A percentile compares a stretch with the other conserved stretches of the same genome.
Conservation (phyloP, 2,329 filamentous ascomycete species). For the Gremmenia infestans region DNA sequence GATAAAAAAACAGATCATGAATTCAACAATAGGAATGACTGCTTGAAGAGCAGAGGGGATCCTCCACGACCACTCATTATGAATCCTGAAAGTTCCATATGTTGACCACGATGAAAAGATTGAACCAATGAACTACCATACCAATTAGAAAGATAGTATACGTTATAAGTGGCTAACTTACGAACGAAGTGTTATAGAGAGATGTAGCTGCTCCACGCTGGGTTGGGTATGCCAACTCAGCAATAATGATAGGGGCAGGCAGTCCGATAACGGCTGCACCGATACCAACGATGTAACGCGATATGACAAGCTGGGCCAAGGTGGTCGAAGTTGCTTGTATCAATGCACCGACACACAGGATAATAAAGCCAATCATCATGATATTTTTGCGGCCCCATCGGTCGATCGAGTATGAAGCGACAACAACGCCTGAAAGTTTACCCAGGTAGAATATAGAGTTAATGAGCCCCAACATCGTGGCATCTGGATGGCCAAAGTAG, state of each 20-base stretch:
- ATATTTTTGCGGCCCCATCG: too few species aligned
- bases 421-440: background rate
- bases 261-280: slow-evolving; percentile 1
- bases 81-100: slow-evolving; percentile 32
- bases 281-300: slow-evolving; percentile 1
- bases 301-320: too few species aligned
- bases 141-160: background rate
- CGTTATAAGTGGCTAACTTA: background rate
- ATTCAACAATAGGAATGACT: background rate
- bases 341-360: background rate
- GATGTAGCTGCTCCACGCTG: slow-evolving; percentile 38
- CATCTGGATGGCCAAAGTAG: slow-evolving; percentile 2
- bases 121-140: slow-evolving; percentile 26
- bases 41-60: slow-evolving; percentile 18
- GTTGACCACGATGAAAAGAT: slow-evolving; percentile 41
- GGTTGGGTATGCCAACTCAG: slow-evolving; percentile 49
- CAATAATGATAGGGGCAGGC: slow-evolving; percentile 40
- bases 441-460: background rate
- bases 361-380: too few species aligned
- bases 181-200: background rate
- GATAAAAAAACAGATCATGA: slow-evolving; percentile 17
- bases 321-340: too few species aligned
- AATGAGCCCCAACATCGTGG: too few species aligned
- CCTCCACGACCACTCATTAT: slow-evolving; percentile 21
- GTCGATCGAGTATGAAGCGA: too few species aligned